Conservation (phyloP, 2,329 filamentous ascomycete genomes). For the Diplodia mutila region DNA sequence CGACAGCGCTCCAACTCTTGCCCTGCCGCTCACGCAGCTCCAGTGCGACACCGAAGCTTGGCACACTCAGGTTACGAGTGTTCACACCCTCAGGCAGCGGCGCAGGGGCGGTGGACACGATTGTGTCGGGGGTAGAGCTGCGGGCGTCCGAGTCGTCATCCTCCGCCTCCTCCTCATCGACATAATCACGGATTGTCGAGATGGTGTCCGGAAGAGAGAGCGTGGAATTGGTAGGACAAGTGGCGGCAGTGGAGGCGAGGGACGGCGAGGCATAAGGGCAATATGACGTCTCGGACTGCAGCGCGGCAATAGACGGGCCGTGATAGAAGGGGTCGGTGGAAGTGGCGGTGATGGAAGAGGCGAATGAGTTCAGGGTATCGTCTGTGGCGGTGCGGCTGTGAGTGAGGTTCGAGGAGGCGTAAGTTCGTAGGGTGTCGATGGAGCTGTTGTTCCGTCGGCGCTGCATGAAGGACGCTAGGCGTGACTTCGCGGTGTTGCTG, state of each 20-base stretch:
- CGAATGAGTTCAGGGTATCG: slow-evolving; percentile 2
- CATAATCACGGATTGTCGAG: neutral
- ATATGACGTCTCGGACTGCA: neutral
- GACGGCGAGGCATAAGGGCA: neutral
- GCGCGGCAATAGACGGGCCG: neutral
- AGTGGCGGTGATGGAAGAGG: neutral
- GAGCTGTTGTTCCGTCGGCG: slow-evolving; percentile 12
- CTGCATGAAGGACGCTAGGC: slow-evolving; percentile 6
- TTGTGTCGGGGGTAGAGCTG: slow-evolving; percentile 8
- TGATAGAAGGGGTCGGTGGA: neutral
- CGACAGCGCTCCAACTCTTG: slow-evolving; percentile 13
- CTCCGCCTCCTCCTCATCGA: neutral
- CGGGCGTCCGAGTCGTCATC: slow-evolving; percentile 4
- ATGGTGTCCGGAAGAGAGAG: slow-evolving; percentile 6
- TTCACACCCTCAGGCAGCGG: neutral
- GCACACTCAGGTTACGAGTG: neutral
- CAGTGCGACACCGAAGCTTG: slow-evolving; percentile 6
- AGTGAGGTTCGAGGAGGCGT: slow-evolving; percentile 3
- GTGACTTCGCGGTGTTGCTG: neutral
- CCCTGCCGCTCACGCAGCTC: slow-evolving; percentile 10
- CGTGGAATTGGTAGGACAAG: slow-evolving; percentile 9
- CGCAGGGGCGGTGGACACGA: neutral
- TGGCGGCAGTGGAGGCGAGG: slow-evolving; percentile 1
- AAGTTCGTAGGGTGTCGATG: neutral
- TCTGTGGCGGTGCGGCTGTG: slow-evolving; percentile 11